phyloP scores from a whole-genome alignment of 2,329 filamentous ascomycete species.

The Colletotrichum spinosum region DNA sequence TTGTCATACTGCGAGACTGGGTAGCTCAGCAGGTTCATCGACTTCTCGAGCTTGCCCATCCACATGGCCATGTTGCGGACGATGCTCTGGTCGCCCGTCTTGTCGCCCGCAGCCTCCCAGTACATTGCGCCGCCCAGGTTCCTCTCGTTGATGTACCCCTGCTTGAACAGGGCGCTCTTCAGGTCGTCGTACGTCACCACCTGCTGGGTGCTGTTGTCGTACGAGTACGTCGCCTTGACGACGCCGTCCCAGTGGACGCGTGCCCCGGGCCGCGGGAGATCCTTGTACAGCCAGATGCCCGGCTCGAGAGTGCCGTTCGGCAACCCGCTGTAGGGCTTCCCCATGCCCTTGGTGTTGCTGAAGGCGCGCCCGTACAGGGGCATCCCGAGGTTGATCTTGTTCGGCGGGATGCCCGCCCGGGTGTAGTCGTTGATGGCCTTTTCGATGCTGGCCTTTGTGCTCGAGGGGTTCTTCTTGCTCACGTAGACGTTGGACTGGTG shows the following conservation, averaged over 20 bases:
- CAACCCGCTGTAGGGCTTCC: constrained; percentile 71
- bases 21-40: constrained; percentile 24
- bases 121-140: constrained; percentile 84
- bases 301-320: constrained; percentile 75
- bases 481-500: constrained; percentile 78
- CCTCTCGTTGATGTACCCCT: constrained; percentile 70
- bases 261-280: constrained; percentile 72
- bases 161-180: constrained; percentile 70
- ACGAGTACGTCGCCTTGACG: constrained; percentile 78
- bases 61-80: constrained; percentile 19
- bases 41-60: constrained; percentile 18
- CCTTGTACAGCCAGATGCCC: constrained; percentile 86
- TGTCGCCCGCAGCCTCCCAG: constrained; percentile 84
- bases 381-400: constrained; percentile 80
- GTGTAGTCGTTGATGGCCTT: constrained; percentile 74
- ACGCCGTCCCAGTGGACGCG: constrained; percentile 67
- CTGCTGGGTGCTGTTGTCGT: constrained; percentile 68
- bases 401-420: constrained; percentile 64
- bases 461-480: constrained; percentile 59
- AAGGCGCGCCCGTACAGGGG: constrained; percentile 64
- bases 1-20: constrained; percentile 28
- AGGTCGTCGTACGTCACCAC: constrained; percentile 81
- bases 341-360: constrained; percentile 69
- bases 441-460: constrained; percentile 77
- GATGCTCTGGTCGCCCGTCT: constrained; percentile 56